Percentiles rank a stretch among this genome's conserved stretches.
These are phyloP conservation scores for Porphyridium purpureum DNA, from an alignment of 23 red algal genomes.

Conservation along the genomic window DNA sequence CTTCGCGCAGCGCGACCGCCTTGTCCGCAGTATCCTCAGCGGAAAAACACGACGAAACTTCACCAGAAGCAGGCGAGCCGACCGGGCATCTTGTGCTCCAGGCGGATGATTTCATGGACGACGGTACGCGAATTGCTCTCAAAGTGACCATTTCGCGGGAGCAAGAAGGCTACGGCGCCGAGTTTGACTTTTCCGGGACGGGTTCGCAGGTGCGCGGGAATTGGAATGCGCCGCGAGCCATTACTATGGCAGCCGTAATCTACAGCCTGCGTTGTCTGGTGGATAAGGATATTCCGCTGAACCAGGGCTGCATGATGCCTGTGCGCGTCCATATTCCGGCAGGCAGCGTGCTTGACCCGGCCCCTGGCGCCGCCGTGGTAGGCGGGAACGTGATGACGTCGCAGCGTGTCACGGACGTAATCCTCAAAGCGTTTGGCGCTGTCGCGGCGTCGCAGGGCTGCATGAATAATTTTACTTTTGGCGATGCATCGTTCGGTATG, in stretches of 20 bases:
- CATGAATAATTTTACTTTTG: slow-evolving; percentile 99
- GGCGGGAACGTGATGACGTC: slow-evolving; percentile 97
- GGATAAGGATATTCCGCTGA: slow-evolving; percentile 68
- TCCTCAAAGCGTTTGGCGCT: slow-evolving; percentile 82
- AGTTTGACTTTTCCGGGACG: slow-evolving; percentile 82
- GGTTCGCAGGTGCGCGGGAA: slow-evolving; percentile 54
- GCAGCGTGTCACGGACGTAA: slow-evolving; percentile 90
- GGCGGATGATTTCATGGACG: slow-evolving; percentile 74
- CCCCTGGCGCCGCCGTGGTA: slow-evolving; percentile 49
- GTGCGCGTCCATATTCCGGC: slow-evolving; percentile 49
- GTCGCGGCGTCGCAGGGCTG: slow-evolving; percentile 94
- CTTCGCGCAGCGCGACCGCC: too few relatives aligned
- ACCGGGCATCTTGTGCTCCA: background rate
- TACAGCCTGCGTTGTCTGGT: slow-evolving; percentile 93
- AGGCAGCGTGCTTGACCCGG: slow-evolving; percentile 49
- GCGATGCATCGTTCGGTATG: slow-evolving; percentile 52
- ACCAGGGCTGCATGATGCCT: slow-evolving; percentile 94
- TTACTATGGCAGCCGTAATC: slow-evolving; percentile 79
- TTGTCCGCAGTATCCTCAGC: too few relatives aligned
- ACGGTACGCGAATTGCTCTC: slow-evolving; percentile 57
- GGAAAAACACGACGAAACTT: too few relatives aligned
- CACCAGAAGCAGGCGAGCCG: too few relatives aligned
- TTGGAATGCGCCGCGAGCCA: slow-evolving; percentile 74
- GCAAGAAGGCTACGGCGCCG: slow-evolving; percentile 32
- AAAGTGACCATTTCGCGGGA: slow-evolving; percentile 35